phyloP scores from a whole-genome alignment of 768 basidiomycete species.

The Myochromella boudieri region DNA sequence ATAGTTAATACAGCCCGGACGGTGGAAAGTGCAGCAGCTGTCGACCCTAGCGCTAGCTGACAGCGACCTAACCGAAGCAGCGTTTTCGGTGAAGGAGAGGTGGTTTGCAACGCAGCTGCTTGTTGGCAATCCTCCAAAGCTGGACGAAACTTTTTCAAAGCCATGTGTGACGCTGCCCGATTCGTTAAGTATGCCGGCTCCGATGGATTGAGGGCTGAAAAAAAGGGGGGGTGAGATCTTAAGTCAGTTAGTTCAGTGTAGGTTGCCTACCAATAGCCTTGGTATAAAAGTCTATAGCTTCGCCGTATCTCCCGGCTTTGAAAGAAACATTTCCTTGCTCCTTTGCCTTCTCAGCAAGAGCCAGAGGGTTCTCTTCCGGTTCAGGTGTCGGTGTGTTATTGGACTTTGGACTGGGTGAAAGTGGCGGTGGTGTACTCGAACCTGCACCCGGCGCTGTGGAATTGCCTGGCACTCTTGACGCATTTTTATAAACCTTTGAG shows the following conservation, averaged over 20 bases:
- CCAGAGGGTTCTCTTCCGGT: too few species aligned
- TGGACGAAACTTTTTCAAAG: conserved; percentile 68
- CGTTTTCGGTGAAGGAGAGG: conserved; percentile 68
- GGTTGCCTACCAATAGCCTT: conserved; percentile 61
- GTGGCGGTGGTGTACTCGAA: conserved; percentile 16
- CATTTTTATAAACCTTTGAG: background rate
- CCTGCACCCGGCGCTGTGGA: conserved; percentile 8
- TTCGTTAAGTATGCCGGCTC: conserved; percentile 84
- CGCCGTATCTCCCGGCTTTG: conserved; percentile 60
- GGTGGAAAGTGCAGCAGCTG: conserved; percentile 65
- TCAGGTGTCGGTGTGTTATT: background rate
- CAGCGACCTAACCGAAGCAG: conserved; percentile 81
- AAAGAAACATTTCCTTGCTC: conserved; percentile 77
- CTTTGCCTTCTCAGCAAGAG: conserved; percentile 69
- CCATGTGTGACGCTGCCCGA: conserved; percentile 85
- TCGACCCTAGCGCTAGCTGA: conserved; percentile 75
- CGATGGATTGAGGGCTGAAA: conserved; percentile 41
- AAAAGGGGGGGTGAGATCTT: background rate
- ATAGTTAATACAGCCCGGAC: conserved; percentile 59
- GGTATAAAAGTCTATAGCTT: conserved; percentile 75
- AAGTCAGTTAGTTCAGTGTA: background rate
- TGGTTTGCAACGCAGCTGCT: conserved; percentile 64
- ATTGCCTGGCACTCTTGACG: conserved; percentile 2
- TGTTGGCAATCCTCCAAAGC: conserved; percentile 81
- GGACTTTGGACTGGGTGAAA: conserved; percentile 12